These are phyloP conservation scores for Candida xyloterini DNA, from an alignment of 805 yeast species.

Conservation along the genomic window DNA sequence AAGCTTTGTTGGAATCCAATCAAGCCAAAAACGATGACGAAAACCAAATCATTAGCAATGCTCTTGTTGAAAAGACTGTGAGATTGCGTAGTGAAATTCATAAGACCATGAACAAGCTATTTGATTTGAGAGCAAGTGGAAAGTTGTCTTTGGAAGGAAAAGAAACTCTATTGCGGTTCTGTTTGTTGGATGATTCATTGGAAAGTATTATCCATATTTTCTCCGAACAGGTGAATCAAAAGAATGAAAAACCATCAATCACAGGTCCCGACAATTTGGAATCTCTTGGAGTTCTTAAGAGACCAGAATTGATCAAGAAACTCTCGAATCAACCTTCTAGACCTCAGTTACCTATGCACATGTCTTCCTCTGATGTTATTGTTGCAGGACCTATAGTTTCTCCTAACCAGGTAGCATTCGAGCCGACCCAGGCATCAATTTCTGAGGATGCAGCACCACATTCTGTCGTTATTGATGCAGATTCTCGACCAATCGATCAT, in stretches of 20 bases:
- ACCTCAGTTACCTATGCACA: constrained; percentile 46
- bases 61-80: constrained; percentile 49
- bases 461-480: constrained; percentile 66
- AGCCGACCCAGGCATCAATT: constrained; percentile 10
- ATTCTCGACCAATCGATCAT: constrained; percentile 60
- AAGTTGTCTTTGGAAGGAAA: constrained; percentile 51
- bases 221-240: constrained; percentile 17
- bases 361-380: constrained; percentile 47
- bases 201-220: constrained; percentile 52
- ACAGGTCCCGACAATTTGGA: constrained; percentile 1
- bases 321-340: constrained; percentile 35
- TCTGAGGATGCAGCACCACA: constrained; percentile 48
- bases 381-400: constrained; percentile 53
- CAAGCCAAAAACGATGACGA: constrained; percentile 32
- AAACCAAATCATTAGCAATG: constrained; percentile 45
- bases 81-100: constrained; percentile 51
- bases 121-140: constrained; percentile 44
- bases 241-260: constrained; percentile 1
- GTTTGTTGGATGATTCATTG: constrained; percentile 51
- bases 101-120: constrained; percentile 47
- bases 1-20: constrained; percentile 49
- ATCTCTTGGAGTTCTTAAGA: constrained; percentile 7
- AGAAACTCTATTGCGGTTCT: constrained; percentile 50
- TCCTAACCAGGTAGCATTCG: constrained; percentile 33
- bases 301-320: constrained; percentile 29